Conservation (phyloP, 2,329 filamentous ascomycete species). For the Chaetomium globosum region DNA sequence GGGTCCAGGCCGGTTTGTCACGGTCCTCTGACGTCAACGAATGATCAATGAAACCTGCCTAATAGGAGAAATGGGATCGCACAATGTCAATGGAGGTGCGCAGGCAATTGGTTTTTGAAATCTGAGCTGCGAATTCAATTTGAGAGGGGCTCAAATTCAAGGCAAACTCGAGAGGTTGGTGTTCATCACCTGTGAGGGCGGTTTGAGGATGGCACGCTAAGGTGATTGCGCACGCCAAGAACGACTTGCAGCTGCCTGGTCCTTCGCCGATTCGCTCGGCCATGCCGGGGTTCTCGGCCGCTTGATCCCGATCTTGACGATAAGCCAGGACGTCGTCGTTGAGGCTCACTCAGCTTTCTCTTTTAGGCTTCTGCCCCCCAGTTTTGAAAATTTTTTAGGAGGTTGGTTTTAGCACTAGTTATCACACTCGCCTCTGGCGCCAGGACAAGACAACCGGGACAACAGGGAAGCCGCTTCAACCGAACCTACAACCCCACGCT, state of each 20-base stretch:
- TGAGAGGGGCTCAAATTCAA: background rate
- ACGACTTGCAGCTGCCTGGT: background rate
- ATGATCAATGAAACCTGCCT: background rate
- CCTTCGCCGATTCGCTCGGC: background rate
- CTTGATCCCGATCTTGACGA: background rate
- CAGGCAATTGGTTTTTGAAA: background rate
- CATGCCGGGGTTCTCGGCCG: background rate
- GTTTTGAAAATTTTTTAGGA: background rate
- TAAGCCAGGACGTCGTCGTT: background rate
- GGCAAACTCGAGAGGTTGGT: slow-evolving; percentile 14
- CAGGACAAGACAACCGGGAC: background rate
- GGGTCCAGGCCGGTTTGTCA: background rate
- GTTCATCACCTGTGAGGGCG: background rate
- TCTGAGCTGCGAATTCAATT: background rate
- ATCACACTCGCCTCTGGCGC: background rate
- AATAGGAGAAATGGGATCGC: background rate
- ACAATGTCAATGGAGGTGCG: background rate
- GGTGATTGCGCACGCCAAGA: slow-evolving; percentile 24
- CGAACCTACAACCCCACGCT: background rate
- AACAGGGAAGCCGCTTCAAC: background rate
- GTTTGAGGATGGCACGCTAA: background rate
- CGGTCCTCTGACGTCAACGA: slow-evolving; percentile 21
- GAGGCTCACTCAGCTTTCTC: background rate
- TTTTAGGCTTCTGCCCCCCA: background rate
- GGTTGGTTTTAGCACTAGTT: background rate